A percentile compares a stretch with the other conserved stretches of the same genome.
phyloP scores from a whole-genome alignment of 768 basidiomycete genomes.

The Hygrocybe coccinea region DNA sequence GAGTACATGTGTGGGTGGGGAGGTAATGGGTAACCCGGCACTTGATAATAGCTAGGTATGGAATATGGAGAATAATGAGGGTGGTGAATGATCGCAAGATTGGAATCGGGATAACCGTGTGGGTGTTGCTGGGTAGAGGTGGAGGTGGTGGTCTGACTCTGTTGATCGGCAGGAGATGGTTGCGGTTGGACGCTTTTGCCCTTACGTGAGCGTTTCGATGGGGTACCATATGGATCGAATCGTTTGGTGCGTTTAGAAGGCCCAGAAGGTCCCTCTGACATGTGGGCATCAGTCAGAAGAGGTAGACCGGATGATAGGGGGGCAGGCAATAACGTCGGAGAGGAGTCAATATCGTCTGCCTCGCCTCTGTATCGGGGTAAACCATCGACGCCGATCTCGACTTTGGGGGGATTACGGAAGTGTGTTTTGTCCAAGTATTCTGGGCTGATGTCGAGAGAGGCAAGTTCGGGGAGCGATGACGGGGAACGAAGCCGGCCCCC shows the following conservation, averaged over 20 bases:
- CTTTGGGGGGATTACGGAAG: conserved; percentile 86
- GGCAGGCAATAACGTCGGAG: conserved; percentile 37
- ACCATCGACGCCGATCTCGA: conserved; percentile 82
- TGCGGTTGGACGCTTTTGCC: conserved; percentile 16
- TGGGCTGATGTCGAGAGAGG: conserved; percentile 77
- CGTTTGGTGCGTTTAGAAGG: conserved; percentile 39
- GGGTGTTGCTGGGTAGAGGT: conserved; percentile 12
- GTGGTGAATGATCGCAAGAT: conserved; percentile 19
- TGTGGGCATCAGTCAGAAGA: conserved; percentile 45
- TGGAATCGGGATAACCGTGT: conserved; percentile 24
- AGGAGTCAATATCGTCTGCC: conserved; percentile 62
- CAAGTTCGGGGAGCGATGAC: conserved; percentile 82
- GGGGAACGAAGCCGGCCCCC: conserved; percentile 84
- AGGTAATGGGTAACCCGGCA: conserved; percentile 11
- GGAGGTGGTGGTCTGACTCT: conserved; percentile 17
- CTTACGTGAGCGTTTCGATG: conserved; percentile 37
- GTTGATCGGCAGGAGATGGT: conserved; percentile 10
- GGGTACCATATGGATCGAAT: conserved; percentile 38
- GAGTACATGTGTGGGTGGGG: conserved; percentile 11
- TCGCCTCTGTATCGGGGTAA: conserved; percentile 77
- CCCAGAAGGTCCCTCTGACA: conserved; percentile 29
- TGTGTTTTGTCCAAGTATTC: conserved; percentile 88
- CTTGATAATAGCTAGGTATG: conserved; percentile 29
- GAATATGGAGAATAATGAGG: conserved; percentile 32
- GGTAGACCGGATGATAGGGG: conserved; percentile 45